Evolutionary conservation across 257 asterid genomes (phyloP), one percentile per base, ranked within the genome.

Genomic region (Haberlea rhodopensis): DNA sequence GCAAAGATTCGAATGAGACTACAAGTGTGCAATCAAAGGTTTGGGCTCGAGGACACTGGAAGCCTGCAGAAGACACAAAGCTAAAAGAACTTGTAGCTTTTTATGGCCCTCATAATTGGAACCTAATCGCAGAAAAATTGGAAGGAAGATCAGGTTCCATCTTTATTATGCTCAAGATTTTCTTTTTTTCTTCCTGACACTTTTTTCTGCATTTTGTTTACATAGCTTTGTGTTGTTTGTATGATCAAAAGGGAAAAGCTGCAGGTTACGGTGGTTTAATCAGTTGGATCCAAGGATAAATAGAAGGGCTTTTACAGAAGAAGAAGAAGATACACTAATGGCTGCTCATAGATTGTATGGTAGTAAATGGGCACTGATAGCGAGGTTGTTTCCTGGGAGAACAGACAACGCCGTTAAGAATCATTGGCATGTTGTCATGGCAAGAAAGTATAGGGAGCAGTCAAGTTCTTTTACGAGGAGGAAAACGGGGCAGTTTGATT

Each of bases 341-440:
- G 92, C 96, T 20, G 97, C 97, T 19, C 97, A 90, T 27, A 77
- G 92, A 9, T 56, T 90, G 18, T 90, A 90, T 58, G 97, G 97
- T 0, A 90, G 87, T 83, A 90, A 87, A 54, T 90, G 97, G 97
- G 95, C 97, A 0, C 79, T 90, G 95, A 90, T 90, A 25, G 89
- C 97, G 4, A 78, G 97, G 69, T 71, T 90, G 11, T 90, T 90
- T 57, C 97, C 96, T 3, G 97, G 97, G 0, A 81, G 97, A 69
- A 90, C 97, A 24, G 97, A 90, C 73, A 90, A 90, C 63, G 89
- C 97, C 1, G 96, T 90, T 3, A 90, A 90, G 81, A 90, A 90
- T 32, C 97, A 87, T 52, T 90, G 97, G 97, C 97, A 90, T 62
- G 97, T 90, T 1, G 75, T 90, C 5, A 87, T 90, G 96, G 97